Evolutionary conservation across 2,329 filamentous ascomycete genomes (phyloP), one percentile per base, ranked within the genome.

Genomic region (Fusarium pseudoanthophilum): DNA sequence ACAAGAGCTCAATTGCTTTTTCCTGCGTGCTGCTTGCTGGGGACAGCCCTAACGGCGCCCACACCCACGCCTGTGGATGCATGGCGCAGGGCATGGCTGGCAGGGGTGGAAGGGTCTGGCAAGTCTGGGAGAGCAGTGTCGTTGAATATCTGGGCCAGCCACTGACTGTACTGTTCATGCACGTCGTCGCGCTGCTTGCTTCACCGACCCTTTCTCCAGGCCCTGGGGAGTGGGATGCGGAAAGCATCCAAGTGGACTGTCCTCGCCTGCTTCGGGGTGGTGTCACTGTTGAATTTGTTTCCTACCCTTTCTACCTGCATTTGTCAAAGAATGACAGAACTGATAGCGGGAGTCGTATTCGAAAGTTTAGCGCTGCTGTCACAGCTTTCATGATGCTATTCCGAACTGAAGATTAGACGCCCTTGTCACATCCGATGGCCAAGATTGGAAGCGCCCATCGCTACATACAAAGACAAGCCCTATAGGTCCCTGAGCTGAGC

Each of bases 91-190:
- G 68, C 69, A 75, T 70, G 72, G 62, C 61, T 49, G 43, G 71
- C 71, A 71, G 55, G 76, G 75, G 67, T 69, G 51, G n/a, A 61
- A 73, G 66, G 61, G 64, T 57, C 32, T 58, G 42, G 42, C 61
- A 58, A 59, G 64, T 57, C 32, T 58, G 42, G 42, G 63, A 58
- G 60, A 61, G 69, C 61, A 62, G 60, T 73, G 71, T 64, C 72
- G 52, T 69, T 69, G 74, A 72, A 73, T 69, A 59, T 59, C 56
- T 51, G 56, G 64, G 52, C 72, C 75, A 79, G 78, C 77, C 77
- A 79, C 78, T 73, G 75, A 73, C 64, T 75, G 75, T 78, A 73
- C 76, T 78, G 78, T 79, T 79, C 78, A 79, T 79, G 79, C 79
- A 80, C 69, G 72, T 76, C 68, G 65, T 77, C 62, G 72, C 63